Conservation (phyloP, 257 asterid species). For the Petunia axillaris region DNA sequence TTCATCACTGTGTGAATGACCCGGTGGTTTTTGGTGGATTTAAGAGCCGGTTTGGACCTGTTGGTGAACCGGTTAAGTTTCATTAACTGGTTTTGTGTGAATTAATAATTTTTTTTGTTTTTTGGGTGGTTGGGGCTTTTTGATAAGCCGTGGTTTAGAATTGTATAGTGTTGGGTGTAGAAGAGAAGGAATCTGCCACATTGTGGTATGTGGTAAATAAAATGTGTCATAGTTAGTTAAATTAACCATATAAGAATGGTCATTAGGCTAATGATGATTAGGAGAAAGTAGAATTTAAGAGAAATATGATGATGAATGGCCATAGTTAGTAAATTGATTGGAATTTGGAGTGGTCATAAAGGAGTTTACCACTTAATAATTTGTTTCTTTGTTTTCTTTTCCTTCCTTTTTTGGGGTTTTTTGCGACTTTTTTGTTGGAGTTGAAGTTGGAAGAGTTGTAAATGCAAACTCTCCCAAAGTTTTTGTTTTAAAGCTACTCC, state of each 20-base stretch:
- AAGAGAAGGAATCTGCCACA: background rate
- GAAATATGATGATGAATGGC: background rate
- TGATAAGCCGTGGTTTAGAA: background rate
- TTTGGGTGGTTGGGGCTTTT: background rate
- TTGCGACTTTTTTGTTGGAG: no score
- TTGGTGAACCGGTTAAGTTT: constrained; percentile 41
- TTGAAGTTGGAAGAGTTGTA: background rate
- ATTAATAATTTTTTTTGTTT: background rate
- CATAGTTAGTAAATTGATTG: background rate
- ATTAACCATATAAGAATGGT: background rate
- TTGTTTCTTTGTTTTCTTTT: background rate
- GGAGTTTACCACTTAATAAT: background rate
- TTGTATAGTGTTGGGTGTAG: background rate
- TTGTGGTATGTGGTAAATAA: constrained; percentile 1
- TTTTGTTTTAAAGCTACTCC: no score
- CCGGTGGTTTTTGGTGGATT: constrained; percentile 39
- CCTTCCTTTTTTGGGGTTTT: background rate
- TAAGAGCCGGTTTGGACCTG: constrained; percentile 54
- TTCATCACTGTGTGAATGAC: constrained; percentile 79
- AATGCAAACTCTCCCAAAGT: background rate
- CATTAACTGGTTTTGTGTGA: background rate
- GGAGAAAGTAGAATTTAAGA: background rate
- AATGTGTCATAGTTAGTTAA: background rate
- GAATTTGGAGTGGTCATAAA: background rate
- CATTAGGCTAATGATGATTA: background rate